These are phyloP conservation scores for Rhodotorula sp. DNA, from an alignment of 1,284 basidiomycete species.

Conservation along the genomic window DNA sequence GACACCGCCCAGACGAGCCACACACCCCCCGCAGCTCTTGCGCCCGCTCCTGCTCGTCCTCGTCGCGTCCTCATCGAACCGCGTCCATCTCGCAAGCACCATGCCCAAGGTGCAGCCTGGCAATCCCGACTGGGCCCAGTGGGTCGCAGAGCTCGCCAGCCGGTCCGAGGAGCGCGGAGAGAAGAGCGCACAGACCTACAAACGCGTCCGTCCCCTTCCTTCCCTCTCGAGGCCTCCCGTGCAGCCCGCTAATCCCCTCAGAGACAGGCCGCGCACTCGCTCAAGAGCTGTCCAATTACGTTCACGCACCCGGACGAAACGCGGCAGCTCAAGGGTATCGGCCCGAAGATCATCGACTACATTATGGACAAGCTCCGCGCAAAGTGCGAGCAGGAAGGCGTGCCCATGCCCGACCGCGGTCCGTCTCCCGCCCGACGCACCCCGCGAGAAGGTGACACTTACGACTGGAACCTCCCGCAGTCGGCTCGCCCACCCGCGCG, in stretches of 20 bases:
- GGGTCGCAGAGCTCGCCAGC: conserved; percentile 25
- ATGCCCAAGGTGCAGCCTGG: conserved; percentile 18
- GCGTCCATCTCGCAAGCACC: no score
- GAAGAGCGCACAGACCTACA: conserved; percentile 24
- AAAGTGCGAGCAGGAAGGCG: conserved; percentile 12
- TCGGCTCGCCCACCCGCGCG: not conserved
- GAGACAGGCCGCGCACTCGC: conserved; percentile 27
- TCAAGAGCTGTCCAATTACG: conserved; percentile 24
- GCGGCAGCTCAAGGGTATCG: conserved; percentile 23
- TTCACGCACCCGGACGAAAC: conserved; percentile 31
- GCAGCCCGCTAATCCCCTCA: no score
- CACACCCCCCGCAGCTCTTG: no score
- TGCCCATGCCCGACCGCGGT: conserved; percentile 29
- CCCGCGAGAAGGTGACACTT: not conserved
- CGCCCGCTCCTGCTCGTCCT: no score
- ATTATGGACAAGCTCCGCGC: conserved; percentile 11
- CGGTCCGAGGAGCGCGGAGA: conserved; percentile 16
- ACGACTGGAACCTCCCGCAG: not conserved
- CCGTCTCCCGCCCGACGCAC: no score
- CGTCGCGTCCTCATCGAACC: not conserved
- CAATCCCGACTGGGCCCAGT: conserved; percentile 39
- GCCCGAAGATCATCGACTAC: conserved; percentile 13
- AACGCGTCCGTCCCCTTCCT: conserved; percentile 13
- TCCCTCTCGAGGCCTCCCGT: not conserved
- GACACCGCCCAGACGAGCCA: no score